These are phyloP conservation scores for Lactuca sativa DNA, from an alignment of 129 eudicot species.

Conservation along the genomic window DNA sequence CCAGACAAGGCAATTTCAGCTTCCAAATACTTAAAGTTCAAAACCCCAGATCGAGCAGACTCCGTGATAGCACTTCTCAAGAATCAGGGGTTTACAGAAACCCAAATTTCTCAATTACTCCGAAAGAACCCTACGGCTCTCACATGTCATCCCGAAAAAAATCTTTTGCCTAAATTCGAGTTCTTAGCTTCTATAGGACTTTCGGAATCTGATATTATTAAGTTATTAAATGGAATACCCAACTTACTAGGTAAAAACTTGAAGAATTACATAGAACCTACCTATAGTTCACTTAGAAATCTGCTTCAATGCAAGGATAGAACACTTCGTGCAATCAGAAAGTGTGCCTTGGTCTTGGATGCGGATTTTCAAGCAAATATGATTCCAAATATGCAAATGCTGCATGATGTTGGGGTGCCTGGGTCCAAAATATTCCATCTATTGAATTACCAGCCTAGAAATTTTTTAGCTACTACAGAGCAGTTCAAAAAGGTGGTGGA, in stretches of 20 bases:
- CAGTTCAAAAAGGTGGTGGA: neutral
- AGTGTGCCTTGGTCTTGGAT: neutral
- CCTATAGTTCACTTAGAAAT: neutral
- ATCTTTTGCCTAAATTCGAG: constrained; percentile 36
- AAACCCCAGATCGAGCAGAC: constrained; percentile 14
- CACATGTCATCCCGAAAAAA: constrained; percentile 15
- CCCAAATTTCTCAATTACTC: constrained; percentile 18
- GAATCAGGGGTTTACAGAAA: constrained; percentile 17
- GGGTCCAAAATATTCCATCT: neutral
- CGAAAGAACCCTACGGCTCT: constrained; percentile 7
- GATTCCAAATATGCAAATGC: neutral
- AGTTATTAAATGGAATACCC: neutral
- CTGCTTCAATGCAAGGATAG: neutral
- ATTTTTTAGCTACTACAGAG: neutral
- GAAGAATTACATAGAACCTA: neutral
- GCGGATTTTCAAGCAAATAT: neutral
- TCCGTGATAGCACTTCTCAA: constrained; percentile 26
- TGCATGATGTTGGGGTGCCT: neutral
- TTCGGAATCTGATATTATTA: neutral
- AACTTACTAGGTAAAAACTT: neutral
- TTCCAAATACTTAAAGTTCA: constrained; percentile 3
- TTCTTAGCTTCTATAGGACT: constrained; percentile 15
- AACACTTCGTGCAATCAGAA: neutral
- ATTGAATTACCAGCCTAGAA: neutral
- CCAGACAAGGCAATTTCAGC: constrained; percentile 13